Evolutionary conservation across 164 flowering plant species (phyloP).

Genomic region (Piper betle): DNA sequence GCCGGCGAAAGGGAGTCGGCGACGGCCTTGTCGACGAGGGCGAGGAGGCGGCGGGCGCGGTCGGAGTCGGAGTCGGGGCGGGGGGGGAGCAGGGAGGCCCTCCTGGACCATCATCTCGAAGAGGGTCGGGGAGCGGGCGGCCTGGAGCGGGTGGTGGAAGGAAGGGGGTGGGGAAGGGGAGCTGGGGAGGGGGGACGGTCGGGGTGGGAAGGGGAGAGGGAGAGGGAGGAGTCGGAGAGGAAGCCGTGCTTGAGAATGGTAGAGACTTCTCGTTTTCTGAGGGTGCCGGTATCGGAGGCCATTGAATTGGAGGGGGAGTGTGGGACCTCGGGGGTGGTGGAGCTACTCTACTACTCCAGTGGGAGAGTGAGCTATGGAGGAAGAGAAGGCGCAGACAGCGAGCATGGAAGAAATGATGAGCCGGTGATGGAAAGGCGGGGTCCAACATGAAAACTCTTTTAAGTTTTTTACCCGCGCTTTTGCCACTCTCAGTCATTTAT

Average conservation of each 20-base stretch:
- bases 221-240: slow-evolving; percentile 44
- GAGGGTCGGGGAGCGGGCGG: slow-evolving; percentile 33
- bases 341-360: not conserved
- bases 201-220: slow-evolving; percentile 39
- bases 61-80: not conserved
- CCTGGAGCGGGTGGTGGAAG: slow-evolving; percentile 29
- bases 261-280: slow-evolving; percentile 37
- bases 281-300: slow-evolving; percentile 11
- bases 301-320: not conserved
- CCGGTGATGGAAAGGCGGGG: too few relatives aligned
- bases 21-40: slow-evolving; percentile 32
- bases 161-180: slow-evolving; percentile 7
- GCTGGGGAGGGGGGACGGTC: slow-evolving; percentile 18
- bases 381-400: not conserved
- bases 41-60: slow-evolving; percentile 22
- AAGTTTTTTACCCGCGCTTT: too few relatives aligned
- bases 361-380: not conserved
- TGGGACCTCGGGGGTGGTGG: not conserved
- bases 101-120: slow-evolving; percentile 77
- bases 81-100: slow-evolving; percentile 9
- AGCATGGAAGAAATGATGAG: too few relatives aligned
- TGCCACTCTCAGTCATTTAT: too few relatives aligned
- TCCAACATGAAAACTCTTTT: too few relatives aligned
- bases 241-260: slow-evolving; percentile 84
- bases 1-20: slow-evolving; percentile 21